Evolutionary conservation across 164 flowering plant species (phyloP), one percentile per base, ranked within the genome.

Genomic region (Stephania japonica): DNA sequence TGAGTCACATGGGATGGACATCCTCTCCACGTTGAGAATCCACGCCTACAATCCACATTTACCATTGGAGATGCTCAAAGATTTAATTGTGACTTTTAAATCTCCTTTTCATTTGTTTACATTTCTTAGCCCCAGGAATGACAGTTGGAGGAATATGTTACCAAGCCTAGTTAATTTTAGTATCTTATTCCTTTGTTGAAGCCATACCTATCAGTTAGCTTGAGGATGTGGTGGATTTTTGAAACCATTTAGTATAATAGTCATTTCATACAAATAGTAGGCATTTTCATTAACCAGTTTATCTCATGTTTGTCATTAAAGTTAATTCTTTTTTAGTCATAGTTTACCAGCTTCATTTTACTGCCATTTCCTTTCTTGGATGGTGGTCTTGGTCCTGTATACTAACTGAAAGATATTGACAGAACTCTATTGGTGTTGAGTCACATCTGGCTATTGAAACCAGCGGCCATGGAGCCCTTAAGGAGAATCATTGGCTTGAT

Each of bases 381-480:
- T 50, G 14, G 19, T 50, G 59, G 14, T 50, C 19, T 19, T 13
- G 19, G 19, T 50, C 38, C 10, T 23, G 23, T 8, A 16, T 71
- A 19, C 64, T 70, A 18, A 27, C 74, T 41, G 67, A 75, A 23
- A 23, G 61, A 42, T 80, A 47, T 73, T 85, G 67, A 71, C 90
- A 95, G 99, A 95, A 95, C 77, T 84, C 93, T 61, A 80, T 84
- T 76, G 98, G 97, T 49, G 98, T 85, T 79, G 98, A 95, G 77
- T 90, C 99, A 71, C 95, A 93, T 86, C 83, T 95, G 78, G 99
- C 99, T 71, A 95, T 95, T 80, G 98, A 95, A 82, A 95, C 99
- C 72, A 95, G 98, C 84, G 99, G 99, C 67, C 99, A 95, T 88
- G 99, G 98, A 80, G 99, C 99, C 72, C 93, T 95, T 27, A 93